Conservation (phyloP, 2,329 filamentous ascomycete species). For the Colletotrichum falcatum region DNA sequence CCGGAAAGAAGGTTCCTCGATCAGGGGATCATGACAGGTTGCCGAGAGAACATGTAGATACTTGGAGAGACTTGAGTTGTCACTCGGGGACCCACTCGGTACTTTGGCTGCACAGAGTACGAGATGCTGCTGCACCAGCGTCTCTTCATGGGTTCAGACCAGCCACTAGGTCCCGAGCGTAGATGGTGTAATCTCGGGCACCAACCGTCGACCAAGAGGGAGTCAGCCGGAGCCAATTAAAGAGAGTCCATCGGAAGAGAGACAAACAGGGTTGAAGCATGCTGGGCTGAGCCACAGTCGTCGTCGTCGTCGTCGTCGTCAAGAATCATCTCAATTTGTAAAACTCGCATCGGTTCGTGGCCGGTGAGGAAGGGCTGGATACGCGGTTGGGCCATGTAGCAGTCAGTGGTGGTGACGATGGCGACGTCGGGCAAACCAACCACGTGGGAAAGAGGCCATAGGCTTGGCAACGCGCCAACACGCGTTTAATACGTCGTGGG, state of each 20-base stretch:
- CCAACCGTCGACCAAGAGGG: no score
- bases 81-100: slow-evolving; percentile 22
- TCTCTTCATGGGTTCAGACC: slow-evolving; percentile 10
- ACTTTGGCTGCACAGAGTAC: neutral
- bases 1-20: neutral
- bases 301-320: no score
- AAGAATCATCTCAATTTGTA: neutral
- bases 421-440: neutral
- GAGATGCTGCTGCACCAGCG: slow-evolving; percentile 26
- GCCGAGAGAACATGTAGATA: slow-evolving; percentile 21
- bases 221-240: no score
- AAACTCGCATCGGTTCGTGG: slow-evolving; percentile 4
- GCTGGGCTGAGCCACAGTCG: neutral
- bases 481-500: no score
- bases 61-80: slow-evolving; percentile 23
- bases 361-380: slow-evolving; percentile 1
- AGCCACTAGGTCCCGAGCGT: slow-evolving; percentile 9
- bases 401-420: neutral
- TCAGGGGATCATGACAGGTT: neutral
- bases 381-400: neutral
- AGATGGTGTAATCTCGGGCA: slow-evolving; percentile 13
- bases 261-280: no score
- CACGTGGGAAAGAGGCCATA: neutral
- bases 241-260: no score
- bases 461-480: slow-evolving; percentile 15